phyloP scores from a whole-genome alignment of 73 alveolate genomes.

The Tetrahymena malaccensis region DNA sequence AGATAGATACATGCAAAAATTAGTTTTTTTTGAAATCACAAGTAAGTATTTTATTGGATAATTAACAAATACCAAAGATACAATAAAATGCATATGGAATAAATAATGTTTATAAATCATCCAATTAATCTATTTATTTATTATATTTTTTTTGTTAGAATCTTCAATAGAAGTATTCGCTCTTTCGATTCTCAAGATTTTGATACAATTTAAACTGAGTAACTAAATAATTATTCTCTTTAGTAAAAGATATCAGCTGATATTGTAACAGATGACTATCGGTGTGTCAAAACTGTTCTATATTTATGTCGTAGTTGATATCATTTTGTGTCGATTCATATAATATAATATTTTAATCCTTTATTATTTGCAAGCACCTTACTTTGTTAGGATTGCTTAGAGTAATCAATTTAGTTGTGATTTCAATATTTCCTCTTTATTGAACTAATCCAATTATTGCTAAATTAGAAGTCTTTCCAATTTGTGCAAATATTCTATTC shows the following conservation, averaged over 20 bases:
- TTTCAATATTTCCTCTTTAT: neutral
- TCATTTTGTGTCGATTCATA: neutral
- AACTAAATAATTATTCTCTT: neutral
- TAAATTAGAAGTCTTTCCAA: neutral
- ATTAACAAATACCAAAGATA: neutral
- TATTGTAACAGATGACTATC: neutral
- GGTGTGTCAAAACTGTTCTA: neutral
- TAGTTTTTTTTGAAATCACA: neutral
- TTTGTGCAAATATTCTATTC: neutral
- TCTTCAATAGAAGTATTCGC: neutral
- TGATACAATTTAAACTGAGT: neutral
- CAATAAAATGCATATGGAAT: neutral
- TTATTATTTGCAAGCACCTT: neutral
- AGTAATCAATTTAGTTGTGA: neutral
- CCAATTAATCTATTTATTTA: neutral
- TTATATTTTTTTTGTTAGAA: too few relatives aligned
- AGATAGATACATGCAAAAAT: neutral
- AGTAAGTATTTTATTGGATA: neutral
- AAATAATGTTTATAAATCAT: neutral
- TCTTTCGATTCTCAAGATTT: neutral
- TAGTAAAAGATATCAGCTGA: too few relatives aligned
- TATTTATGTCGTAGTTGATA: neutral
- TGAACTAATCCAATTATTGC: neutral
- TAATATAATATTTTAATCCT: neutral
- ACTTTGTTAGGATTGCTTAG: neutral